These are phyloP conservation scores for Cajanus cajan DNA, from an alignment of 306 rosid species.

Conservation along the genomic window DNA sequence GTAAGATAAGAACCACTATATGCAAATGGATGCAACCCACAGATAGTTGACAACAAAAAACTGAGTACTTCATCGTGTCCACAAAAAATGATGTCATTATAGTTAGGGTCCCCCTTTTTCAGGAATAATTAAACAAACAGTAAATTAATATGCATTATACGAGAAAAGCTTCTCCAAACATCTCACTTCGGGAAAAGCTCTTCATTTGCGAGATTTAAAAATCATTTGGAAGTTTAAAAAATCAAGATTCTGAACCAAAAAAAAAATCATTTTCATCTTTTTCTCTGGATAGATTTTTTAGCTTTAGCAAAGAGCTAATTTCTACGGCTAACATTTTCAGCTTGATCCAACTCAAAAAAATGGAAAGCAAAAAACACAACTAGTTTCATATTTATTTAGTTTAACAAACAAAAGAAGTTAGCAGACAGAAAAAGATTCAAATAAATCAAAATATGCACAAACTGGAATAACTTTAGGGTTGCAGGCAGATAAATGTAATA, in stretches of 20 bases:
- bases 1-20: slow-evolving; percentile 22
- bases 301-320: background rate
- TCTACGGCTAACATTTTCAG: background rate
- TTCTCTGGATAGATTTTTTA: background rate
- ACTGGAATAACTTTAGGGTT: background rate
- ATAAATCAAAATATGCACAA: background rate
- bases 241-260: background rate
- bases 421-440: background rate
- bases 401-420: background rate
- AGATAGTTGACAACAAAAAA: background rate
- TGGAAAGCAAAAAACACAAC: background rate
- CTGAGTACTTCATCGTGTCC: background rate
- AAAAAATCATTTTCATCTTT: background rate
- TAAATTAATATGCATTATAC: background rate
- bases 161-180: background rate
- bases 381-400: background rate
- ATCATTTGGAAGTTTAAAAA: background rate
- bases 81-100: background rate
- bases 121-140: background rate
- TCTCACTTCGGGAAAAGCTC: background rate
- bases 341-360: background rate
- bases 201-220: background rate
- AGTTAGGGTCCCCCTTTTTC: background rate
- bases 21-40: background rate
- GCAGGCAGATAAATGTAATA: background rate